phyloP scores from a whole-genome alignment of 495 filamentous ascomycete genomes.

The Talaromyces adpressus region DNA sequence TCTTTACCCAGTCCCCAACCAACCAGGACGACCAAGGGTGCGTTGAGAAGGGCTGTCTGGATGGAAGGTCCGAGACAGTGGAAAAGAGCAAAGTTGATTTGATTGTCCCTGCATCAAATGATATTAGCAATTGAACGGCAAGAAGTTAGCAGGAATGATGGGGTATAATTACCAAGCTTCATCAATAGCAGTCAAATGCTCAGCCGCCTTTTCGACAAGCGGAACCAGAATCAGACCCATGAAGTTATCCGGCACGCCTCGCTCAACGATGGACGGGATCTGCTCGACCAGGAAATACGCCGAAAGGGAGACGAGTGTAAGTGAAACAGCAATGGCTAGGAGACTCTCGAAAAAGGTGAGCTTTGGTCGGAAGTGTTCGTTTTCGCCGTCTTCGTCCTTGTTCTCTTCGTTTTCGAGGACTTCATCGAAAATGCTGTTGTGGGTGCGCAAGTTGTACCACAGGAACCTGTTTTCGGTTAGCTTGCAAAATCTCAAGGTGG shows the following conservation, averaged over 20 bases:
- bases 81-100: conserved; percentile 78
- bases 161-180: conserved; percentile 65
- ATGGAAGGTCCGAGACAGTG: conserved; percentile 84
- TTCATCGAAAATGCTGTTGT: conserved; percentile 71
- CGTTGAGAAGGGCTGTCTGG: conserved; percentile 86
- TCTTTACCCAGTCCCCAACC: conserved; percentile 68
- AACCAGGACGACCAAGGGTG: conserved; percentile 73
- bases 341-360: conserved; percentile 73
- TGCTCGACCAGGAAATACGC: conserved; percentile 76
- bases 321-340: conserved; percentile 57
- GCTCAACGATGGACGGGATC: conserved; percentile 67
- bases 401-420: conserved; percentile 65
- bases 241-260: conserved; percentile 66
- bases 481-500: too few species aligned
- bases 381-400: conserved; percentile 59
- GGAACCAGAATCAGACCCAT: conserved; percentile 69
- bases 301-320: conserved; percentile 71
- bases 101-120: conserved; percentile 32
- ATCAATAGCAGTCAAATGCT: conserved; percentile 85
- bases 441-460: conserved; percentile 75
- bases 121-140: not conserved
- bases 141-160: not conserved
- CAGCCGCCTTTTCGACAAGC: conserved; percentile 84
- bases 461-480: too few species aligned
- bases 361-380: conserved; percentile 57